Conservation (phyloP, 164 flowering plant genomes). For the Vitis cinerea region DNA sequence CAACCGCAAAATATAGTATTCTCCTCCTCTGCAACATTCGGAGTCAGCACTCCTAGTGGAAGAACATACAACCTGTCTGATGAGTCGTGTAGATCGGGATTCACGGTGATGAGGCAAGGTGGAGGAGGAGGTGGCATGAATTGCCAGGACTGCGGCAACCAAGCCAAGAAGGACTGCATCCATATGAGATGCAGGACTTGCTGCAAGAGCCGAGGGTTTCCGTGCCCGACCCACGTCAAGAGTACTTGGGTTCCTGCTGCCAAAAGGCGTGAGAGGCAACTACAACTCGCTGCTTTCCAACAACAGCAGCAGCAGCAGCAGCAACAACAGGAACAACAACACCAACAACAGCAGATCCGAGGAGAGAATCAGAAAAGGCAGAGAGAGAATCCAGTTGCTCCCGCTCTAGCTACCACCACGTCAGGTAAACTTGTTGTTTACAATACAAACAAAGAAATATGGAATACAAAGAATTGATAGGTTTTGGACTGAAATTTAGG, state of each 20-base stretch:
- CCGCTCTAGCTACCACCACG: slow-evolving; percentile 25
- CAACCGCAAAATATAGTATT: slow-evolving; percentile 3
- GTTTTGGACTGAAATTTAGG: not conserved
- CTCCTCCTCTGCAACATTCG: slow-evolving; percentile 11
- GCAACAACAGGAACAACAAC: slow-evolving; percentile 19
- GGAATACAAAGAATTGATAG: not conserved
- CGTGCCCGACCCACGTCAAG: slow-evolving; percentile 67
- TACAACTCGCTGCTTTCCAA: slow-evolving; percentile 33
- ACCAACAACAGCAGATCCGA: slow-evolving; percentile 18
- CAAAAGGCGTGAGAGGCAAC: slow-evolving; percentile 55
- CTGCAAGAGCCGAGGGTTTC: slow-evolving; percentile 70
- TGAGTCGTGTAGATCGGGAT: slow-evolving; percentile 21
- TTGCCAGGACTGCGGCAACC: slow-evolving; percentile 81
- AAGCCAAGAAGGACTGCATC: slow-evolving; percentile 71
- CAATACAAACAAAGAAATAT: slow-evolving; percentile 12
- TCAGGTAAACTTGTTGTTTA: slow-evolving; percentile 33
- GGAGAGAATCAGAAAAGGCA: slow-evolving; percentile 38
- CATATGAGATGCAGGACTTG: slow-evolving; percentile 73
- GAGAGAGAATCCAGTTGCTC: slow-evolving; percentile 30
- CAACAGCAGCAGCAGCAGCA: slow-evolving; percentile 26
- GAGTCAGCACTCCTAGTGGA: slow-evolving; percentile 20
- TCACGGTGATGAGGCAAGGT: slow-evolving; percentile 25
- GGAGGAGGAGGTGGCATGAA: slow-evolving; percentile 32
- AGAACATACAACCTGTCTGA: slow-evolving; percentile 15
- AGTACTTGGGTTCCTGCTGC: slow-evolving; percentile 85